Evolutionary conservation across 2,329 filamentous ascomycete species (phyloP), one percentile per base, ranked within the genome.

Genomic region (Curvularia lunata): DNA sequence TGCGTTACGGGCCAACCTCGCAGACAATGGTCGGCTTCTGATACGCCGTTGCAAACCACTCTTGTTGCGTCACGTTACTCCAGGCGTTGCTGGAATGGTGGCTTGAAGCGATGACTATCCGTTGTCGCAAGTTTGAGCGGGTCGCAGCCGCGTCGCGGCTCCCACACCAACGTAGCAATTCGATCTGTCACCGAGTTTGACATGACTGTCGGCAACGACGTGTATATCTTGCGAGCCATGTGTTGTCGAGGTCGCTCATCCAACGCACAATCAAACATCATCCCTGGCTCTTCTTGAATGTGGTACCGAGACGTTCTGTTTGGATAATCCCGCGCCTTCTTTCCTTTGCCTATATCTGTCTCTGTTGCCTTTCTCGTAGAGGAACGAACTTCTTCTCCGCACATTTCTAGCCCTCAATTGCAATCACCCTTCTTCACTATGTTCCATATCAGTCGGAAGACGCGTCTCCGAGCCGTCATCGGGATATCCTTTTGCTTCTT

Each of bases 401-500:
- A 4, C 13, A 4, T 16, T 28, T 13, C 58, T 16, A 3, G 23
- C 28, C 16, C 21, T 40, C 28, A 13, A 13, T 21, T 12, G 5
- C 25, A 9, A 28, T 49, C 16, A 37, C 48, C 34, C 30, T 12
- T 45, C 28, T 4, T 32, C 30, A 38, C 10, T 48, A 70, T 70
- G 67, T 69, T 71, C 38, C 59, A 69, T n/a, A 34, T 74, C 19
- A 69, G 66, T 21, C 68, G 74, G 34, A 77, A 76, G 49, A 70
- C 62, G 0, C 70, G 74, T 13, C 67, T 77, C 7, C 62, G 70
- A 13, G 70, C 67, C 30, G 79, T 82, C 49, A 82, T 82, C 54
- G 76, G 63, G 27, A 80, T 83, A 54, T 82, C 80, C 0, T 76
- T 79, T 50, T 69, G 64, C 19, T 83, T 83, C 64, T 83, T 83